Evolutionary conservation across 306 rosid genomes (phyloP), one percentile per base, ranked within the genome.

Genomic region (Pterocarpus macrocarpus): DNA sequence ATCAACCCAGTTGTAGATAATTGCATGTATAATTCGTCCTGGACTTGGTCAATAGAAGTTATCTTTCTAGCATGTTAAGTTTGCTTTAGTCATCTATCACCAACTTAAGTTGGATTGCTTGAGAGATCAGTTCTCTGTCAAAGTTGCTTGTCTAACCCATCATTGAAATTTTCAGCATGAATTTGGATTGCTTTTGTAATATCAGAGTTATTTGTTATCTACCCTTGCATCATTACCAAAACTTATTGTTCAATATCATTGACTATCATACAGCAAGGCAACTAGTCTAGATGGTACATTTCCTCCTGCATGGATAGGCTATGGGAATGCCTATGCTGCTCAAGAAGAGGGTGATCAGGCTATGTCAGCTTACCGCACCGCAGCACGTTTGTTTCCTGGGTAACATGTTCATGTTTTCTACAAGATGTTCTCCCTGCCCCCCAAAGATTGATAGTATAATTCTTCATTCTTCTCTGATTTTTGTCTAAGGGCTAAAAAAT

Each of bases 321-420:
- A 73, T 82, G 98, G 99, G 45, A 95, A 95, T 77, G 98, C 98
- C 67, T 90, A 82, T 85, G 94, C 99, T 83, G 96, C 98, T 83
- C 89, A 88, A 82, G 97, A 95, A 81, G 99, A 95, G 89, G 99
- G 98, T 71, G 99, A 95, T 85, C 99, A 93, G 85, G 99, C 99
- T 17, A 93, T 95, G 99, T 91, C 98, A 3, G 94, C 93, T 63
- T 95, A 95, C 87, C 94, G 97, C 75, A 95, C 98, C 15, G 99
- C 97, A 71, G 99, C 99, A 86, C 93, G 99, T 79, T 86, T 95
- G 84, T 95, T 93, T 88, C 99, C 99, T 1, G 99, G 99, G 99
- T 95, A 71, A 4, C 50, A 30, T 77, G 72, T 73, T 64, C 15
- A 17, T 13, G 78, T 68, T 52, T 65, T 13, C 47, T 33, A 8